phyloP scores from a whole-genome alignment of 1,284 basidiomycete species.

The Leccinum insigne region DNA sequence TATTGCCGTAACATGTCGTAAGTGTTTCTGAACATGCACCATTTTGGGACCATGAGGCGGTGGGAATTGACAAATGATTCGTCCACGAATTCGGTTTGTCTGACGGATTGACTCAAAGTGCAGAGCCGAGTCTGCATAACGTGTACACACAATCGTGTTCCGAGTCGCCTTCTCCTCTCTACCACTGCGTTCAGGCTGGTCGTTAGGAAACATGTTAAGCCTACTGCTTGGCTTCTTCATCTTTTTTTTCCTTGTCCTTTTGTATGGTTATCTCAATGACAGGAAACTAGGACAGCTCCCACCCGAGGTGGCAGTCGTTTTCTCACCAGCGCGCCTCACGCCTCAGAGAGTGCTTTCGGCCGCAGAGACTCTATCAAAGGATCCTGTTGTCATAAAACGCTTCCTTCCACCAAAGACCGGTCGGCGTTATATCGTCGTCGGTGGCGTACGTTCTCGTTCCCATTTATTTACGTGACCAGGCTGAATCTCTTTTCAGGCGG shows the following conservation, averaged over 20 bases:
- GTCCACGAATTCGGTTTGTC: not conserved
- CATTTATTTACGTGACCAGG: not conserved
- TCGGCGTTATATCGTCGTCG: slow-evolving; percentile 55
- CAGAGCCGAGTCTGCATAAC: not conserved
- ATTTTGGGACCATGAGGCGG: not conserved
- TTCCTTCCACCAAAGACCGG: slow-evolving; percentile 52
- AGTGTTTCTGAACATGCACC: not conserved
- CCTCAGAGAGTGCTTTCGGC: slow-evolving; percentile 38
- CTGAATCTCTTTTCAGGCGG: slow-evolving; percentile 44
- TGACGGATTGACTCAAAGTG: not conserved
- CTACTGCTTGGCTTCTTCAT: slow-evolving; percentile 10
- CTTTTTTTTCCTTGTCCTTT: slow-evolving; percentile 13
- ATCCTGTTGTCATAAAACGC: slow-evolving; percentile 32
- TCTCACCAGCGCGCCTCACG: slow-evolving; percentile 49
- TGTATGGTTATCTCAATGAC: slow-evolving; percentile 58
- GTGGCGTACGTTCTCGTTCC: slow-evolving; percentile 44
- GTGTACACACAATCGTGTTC: not conserved
- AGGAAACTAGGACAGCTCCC: slow-evolving; percentile 47
- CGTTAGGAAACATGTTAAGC: slow-evolving; percentile 16
- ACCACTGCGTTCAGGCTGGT: not conserved
- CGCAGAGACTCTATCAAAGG: slow-evolving; percentile 36
- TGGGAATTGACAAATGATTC: not conserved
- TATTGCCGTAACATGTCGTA: not conserved
- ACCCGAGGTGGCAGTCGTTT: slow-evolving; percentile 36
- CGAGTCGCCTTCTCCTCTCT: not conserved